Conservation (phyloP, 2,329 filamentous ascomycete genomes). For the Volutella citrinella region DNA sequence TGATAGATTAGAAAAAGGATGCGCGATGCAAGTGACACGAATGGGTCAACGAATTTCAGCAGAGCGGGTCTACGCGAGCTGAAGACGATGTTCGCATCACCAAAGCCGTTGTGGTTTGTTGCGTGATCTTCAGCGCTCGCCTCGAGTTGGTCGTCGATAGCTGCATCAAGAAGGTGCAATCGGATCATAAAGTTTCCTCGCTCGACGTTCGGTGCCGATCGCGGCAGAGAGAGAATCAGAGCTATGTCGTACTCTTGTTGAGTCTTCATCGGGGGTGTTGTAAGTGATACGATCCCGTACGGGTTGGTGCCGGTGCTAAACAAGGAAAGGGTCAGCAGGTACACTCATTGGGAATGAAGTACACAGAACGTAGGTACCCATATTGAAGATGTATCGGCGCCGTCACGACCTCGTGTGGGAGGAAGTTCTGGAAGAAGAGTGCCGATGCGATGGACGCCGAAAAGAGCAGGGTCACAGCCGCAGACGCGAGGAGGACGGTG, state of each 20-base stretch:
- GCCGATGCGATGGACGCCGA: constrained; percentile 48
- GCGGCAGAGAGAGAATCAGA: constrained; percentile 72
- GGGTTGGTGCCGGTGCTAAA: constrained; percentile 48
- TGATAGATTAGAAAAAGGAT: constrained; percentile 66
- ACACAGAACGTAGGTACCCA: constrained; percentile 42
- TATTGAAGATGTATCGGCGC: constrained; percentile 57
- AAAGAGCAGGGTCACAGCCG: constrained; percentile 43
- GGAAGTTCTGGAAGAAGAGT: constrained; percentile 54
- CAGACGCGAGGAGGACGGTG: constrained; percentile 40
- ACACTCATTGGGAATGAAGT: no score
- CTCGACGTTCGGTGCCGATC: constrained; percentile 70
- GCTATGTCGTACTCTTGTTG: constrained; percentile 83
- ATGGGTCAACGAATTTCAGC: constrained; percentile 72
- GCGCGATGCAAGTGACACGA: constrained; percentile 61
- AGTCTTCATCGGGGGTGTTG: constrained; percentile 55
- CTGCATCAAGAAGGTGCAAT: constrained; percentile 61
- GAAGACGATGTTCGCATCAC: constrained; percentile 45
- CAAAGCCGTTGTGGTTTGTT: constrained; percentile 34
- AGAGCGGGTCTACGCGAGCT: constrained; percentile 72
- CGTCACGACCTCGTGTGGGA: constrained; percentile 52
- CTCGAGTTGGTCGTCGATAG: constrained; percentile 22
- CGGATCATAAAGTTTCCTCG: constrained; percentile 95
- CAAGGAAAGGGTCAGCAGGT: constrained; percentile 12
- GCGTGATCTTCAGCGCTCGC: constrained; percentile 28
- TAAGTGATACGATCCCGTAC: constrained; percentile 48